Conservation (phyloP, 1,284 basidiomycete genomes). For the Mycosarcoma mackinlayi region DNA sequence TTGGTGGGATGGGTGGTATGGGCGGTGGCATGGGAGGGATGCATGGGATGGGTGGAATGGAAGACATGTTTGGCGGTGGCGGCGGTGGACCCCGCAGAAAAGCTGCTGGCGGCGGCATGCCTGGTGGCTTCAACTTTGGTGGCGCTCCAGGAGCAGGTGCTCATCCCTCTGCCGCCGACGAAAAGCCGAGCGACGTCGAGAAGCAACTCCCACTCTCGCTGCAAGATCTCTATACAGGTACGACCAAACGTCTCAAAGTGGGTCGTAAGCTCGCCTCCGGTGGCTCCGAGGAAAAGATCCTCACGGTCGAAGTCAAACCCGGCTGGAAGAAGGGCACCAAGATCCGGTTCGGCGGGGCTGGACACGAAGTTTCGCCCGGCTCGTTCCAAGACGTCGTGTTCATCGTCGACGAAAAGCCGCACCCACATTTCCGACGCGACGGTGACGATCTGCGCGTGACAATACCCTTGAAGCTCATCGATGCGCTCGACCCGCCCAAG, state of each 20-base stretch:
- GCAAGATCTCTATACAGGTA: slow-evolving; percentile 89
- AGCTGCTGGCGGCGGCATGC: slow-evolving; percentile 17
- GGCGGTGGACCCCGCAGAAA: slow-evolving; percentile 28
- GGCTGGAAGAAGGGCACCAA: slow-evolving; percentile 68
- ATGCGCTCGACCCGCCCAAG: slow-evolving; percentile 65
- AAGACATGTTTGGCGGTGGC: slow-evolving; percentile 56
- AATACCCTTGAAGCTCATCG: slow-evolving; percentile 54
- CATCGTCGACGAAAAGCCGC: slow-evolving; percentile 65
- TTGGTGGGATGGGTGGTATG: slow-evolving; percentile 59
- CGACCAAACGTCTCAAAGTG: slow-evolving; percentile 89
- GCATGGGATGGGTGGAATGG: slow-evolving; percentile 58
- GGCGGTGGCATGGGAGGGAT: slow-evolving; percentile 60
- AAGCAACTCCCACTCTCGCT: slow-evolving; percentile 87
- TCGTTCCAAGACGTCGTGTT: slow-evolving; percentile 66
- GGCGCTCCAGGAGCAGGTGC: slow-evolving; percentile 39
- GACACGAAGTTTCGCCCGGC: slow-evolving; percentile 63
- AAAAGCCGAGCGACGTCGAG: slow-evolving; percentile 75
- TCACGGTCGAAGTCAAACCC: slow-evolving; percentile 70
- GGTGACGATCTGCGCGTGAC: slow-evolving; percentile 62
- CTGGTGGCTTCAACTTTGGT: slow-evolving; percentile 15
- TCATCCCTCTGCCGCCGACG: slow-evolving; percentile 1
- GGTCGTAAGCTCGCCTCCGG: slow-evolving; percentile 80
- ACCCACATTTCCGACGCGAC: slow-evolving; percentile 58
- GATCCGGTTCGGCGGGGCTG: slow-evolving; percentile 64
- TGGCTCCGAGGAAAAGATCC: slow-evolving; percentile 85